Evolutionary conservation across 768 basidiomycete genomes (phyloP).

Genomic region (Mycena leptocephala): DNA sequence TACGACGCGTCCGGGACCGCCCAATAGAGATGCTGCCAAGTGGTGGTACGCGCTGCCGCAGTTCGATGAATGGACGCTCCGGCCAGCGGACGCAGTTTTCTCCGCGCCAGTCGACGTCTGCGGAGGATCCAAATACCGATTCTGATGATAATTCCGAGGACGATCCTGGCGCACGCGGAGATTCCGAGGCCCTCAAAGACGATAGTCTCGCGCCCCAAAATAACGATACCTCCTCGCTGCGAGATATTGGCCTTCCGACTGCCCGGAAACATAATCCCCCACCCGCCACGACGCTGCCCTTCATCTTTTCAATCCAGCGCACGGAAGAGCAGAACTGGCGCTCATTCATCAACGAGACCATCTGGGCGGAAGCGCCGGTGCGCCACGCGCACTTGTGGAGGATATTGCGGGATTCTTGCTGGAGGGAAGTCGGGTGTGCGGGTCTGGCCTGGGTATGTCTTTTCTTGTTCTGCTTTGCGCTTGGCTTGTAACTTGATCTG

Average conservation of each 20-base stretch:
- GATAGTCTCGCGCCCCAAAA: no score
- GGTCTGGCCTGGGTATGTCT: conserved; percentile 28
- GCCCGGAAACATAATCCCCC: background rate
- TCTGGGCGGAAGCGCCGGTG: conserved; percentile 16
- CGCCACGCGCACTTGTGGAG: conserved; percentile 12
- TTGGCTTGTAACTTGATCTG: background rate
- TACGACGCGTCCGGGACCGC: background rate
- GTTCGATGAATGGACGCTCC: conserved; percentile 12
- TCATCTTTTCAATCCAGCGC: conserved; percentile 32
- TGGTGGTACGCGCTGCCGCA: background rate
- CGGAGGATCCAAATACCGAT: no score
- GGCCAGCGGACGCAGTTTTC: background rate
- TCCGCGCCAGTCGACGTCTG: no score
- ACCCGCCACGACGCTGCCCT: conserved; percentile 16
- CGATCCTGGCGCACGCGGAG: no score
- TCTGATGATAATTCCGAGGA: no score
- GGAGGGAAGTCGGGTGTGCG: background rate
- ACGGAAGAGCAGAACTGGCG: conserved; percentile 33
- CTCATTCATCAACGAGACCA: conserved; percentile 33
- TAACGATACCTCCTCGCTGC: no score
- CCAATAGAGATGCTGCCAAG: background rate
- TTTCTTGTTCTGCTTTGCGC: background rate
- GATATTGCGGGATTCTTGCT: background rate
- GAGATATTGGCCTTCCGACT: no score
- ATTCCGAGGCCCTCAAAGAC: background rate